Evolutionary conservation across 2,329 filamentous ascomycete species (phyloP), one percentile per base, ranked within the genome.

Genomic region (Mycosphaerella arachidis): DNA sequence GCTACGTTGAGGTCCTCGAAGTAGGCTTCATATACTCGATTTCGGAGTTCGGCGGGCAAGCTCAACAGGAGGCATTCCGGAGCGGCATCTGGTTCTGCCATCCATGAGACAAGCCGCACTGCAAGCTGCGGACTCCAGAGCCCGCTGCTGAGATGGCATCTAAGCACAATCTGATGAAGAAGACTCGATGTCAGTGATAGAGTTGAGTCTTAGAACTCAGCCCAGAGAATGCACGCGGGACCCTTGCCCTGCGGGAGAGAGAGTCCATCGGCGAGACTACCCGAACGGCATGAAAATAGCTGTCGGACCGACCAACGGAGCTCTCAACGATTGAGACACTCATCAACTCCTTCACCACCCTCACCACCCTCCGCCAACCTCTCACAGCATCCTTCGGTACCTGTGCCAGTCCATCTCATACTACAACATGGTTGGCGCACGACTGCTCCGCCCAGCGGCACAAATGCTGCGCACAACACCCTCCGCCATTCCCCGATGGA

Each of bases 391-490:
- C 0, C 18, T 29, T 13, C 18, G 6, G 46, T 12, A 50, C 12
- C 10, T 50, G 12, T 6, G 13, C 13, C 43, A 30, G 7, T 29
- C 5, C 35, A 35, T 24, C 40, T 29, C 48, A 56, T 53, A 56
- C 54, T 59, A 58, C 30, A 65, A 66, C 60, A 87, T 86, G 84
- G 80, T 82, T 72, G 79, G 80, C 72, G 77, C 83, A 70, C 81
- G 85, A 78, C 77, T 88, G 69, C 79, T 87, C 76, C 84, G 85
- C 74, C 85, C 85, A 69, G 83, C 85, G 69, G 80, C 83, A 71
- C 82, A 84, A 74, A 79, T 87, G 72, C 73, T 87, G 67, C 83
- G 84, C 66, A 80, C 83, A 66, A 78, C 82, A 65, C 76, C 80
- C 66, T 73, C 79, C 67, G 75, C 82, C 68, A 72, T 78, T 57